Evolutionary conservation across 108 stramenopile genomes (phyloP), one percentile per base, ranked within the genome.

Genomic region (Fistulifera solaris): DNA sequence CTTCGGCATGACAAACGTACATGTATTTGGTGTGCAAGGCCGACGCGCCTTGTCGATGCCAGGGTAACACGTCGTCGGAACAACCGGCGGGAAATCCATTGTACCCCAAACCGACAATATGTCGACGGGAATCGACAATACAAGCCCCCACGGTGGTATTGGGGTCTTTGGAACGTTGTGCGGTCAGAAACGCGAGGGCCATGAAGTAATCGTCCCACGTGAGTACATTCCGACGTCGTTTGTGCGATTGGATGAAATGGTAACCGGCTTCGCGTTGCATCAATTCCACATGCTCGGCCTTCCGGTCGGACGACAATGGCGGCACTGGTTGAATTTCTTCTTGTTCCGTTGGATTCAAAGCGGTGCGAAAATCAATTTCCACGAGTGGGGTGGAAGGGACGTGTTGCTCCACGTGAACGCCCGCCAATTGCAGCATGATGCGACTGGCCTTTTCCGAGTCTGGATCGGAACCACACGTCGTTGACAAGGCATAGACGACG

Each of bases 1-100:
- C 81, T 77, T 99, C 98, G 0, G 98, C 98, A 58, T 99, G 98
- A 24, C 86, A 89, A n/a, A 99, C 98, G 61, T 96, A 99, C 14
- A 83, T 72, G 62, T 99, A 99, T 52, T 99, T 99, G 48, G 86
- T 96, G 71, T 94, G 85, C 23, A 99, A 59, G 12, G 27, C 48
- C 14, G 12, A 18, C 68, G 28, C 6, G n/a, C 59, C 60, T 11
- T 27, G 39, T 40, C 83, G 61, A 22, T 85, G 77, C 98, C 98
- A 99, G 1, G 98, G 98, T 50, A 99, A 65, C 13, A 49, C 50
- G 28, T 96, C 94, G 61, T 99, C 98, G 43, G 73, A 73, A 61
- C 95, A 96, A 0, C 94, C 94, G 17, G 78, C 59, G 3, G 98
- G 98, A 54, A 99, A 97, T 4, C 98, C 98, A 59, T 99, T 99